Base-by-base conservation (phyloP, 2,329 filamentous ascomycete species). In the Xylaria hypoxylon region DNA sequence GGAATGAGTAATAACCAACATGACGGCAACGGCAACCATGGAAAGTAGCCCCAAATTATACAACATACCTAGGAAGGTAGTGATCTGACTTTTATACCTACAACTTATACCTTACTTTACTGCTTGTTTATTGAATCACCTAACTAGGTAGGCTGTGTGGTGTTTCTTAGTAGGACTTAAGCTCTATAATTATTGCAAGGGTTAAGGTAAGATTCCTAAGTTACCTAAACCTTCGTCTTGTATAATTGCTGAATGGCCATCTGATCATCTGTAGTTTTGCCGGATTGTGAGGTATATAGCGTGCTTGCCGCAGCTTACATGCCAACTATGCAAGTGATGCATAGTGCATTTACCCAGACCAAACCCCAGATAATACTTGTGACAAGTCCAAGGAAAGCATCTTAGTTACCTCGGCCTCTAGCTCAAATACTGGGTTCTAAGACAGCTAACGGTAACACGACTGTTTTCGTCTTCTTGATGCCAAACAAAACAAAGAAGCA, bases 251-350 rank as follows among this genome's bases (percentile, higher is more conserved):
- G 28, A 4, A 17, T 10, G 17, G 44, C 7, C 5, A 28, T 56
- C n/a, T 22, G 11, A 45, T 42, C 19, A 31, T 48, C 53, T 47
- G 26, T 15, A 17, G 28, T 17, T 19, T 48, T 40, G 2, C 13
- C 31, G 6, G 22, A 22, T 28, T 45, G 47, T 13, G 11, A 55
- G 38, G 47, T 59, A 40, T 11, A 26, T 13, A 28, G 22, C 35
- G 35, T 50, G 44, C 26, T 59, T 6, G 31, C 24, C 33, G 26
- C 47, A 50, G 55, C 26, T 10, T 51, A 59, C 55, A 55, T 44
- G 35, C 45, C 35, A 38, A 58, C 26, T 44, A 57, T 53, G 53
- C 64, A 19, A 61, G 51, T 58, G 35, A 62, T 65, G 50, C 59
- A 53, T 56, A 22, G 53, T 56, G 52, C 57, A 62, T 68, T 60